These are phyloP conservation scores for Paecilomyces dactylethromorphus DNA, from an alignment of 2,329 filamentous ascomycete genomes.

Conservation along the genomic window DNA sequence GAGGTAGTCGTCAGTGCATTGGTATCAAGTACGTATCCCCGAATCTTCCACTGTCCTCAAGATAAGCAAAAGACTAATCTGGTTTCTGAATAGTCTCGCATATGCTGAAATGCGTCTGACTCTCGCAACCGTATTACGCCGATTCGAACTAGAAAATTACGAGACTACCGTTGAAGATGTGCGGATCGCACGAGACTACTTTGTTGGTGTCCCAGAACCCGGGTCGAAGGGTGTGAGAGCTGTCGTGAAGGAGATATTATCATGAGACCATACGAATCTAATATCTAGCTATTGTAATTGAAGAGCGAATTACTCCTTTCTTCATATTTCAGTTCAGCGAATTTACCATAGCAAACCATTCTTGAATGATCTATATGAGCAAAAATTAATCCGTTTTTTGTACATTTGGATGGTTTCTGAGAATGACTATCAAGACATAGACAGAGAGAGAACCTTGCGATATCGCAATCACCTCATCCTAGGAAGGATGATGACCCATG, in stretches of 20 bases:
- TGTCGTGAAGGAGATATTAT: background rate
- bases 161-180: slow-evolving; percentile 26
- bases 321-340: background rate
- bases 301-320: background rate
- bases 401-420: background rate
- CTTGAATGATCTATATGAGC: background rate
- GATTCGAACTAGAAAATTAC: slow-evolving; percentile 24
- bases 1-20: slow-evolving; percentile 39
- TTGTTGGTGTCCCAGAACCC: slow-evolving; percentile 8
- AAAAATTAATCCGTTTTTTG: background rate
- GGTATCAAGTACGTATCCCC: slow-evolving; percentile 33
- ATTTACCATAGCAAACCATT: background rate
- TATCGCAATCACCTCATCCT: no score
- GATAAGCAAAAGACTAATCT: background rate
- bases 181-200: slow-evolving; percentile 17
- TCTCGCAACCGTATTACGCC: slow-evolving; percentile 20
- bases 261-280: background rate
- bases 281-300: background rate
- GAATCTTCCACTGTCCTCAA: no score
- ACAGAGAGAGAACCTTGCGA: background rate
- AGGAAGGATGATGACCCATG: background rate
- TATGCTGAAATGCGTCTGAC: slow-evolving; percentile 25
- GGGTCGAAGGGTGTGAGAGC: background rate
- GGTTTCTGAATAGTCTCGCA: slow-evolving; percentile 20
- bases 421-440: background rate